Evolutionary conservation across 139 green algal genomes (phyloP).

Genomic region (Tetraselmis striata): DNA sequence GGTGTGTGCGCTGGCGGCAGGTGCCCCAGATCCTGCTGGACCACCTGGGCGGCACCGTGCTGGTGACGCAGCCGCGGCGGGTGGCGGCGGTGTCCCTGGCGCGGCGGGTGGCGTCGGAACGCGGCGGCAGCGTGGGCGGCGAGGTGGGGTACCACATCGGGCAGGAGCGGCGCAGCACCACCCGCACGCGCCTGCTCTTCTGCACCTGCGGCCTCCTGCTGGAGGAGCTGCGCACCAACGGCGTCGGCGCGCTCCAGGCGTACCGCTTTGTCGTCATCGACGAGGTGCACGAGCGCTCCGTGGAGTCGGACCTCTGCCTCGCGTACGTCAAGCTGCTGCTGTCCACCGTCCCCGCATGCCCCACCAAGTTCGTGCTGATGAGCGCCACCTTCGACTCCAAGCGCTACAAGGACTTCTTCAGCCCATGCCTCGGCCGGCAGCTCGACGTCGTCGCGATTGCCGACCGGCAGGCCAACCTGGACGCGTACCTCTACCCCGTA

Average conservation of each 20-base stretch:
- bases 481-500: background rate
- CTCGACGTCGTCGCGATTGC: background rate
- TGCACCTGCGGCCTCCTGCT: conserved; percentile 31
- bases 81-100: conserved; percentile 23
- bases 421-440: background rate
- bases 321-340: background rate
- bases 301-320: background rate
- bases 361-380: background rate
- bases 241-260: background rate
- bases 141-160: conserved; percentile 33
- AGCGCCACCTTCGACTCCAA: background rate
- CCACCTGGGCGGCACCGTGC: conserved; percentile 5
- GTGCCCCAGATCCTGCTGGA: conserved; percentile 35
- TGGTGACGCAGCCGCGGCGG: conserved; percentile 24
- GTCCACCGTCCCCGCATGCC: background rate
- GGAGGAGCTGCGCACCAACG: conserved; percentile 26
- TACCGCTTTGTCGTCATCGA: background rate
- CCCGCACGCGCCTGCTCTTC: conserved; percentile 28
- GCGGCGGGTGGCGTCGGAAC: conserved; percentile 23
- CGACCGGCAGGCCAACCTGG: background rate
- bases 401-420: background rate
- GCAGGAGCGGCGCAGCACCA: conserved; percentile 16
- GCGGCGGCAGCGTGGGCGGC: conserved; percentile 14
- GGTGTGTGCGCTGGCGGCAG: conserved; percentile 8
- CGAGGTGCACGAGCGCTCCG: background rate